Evolutionary conservation across 176 grass and related monocot genomes (phyloP), one percentile per base, ranked within the genome.

Genomic region (Oryza nivara): DNA sequence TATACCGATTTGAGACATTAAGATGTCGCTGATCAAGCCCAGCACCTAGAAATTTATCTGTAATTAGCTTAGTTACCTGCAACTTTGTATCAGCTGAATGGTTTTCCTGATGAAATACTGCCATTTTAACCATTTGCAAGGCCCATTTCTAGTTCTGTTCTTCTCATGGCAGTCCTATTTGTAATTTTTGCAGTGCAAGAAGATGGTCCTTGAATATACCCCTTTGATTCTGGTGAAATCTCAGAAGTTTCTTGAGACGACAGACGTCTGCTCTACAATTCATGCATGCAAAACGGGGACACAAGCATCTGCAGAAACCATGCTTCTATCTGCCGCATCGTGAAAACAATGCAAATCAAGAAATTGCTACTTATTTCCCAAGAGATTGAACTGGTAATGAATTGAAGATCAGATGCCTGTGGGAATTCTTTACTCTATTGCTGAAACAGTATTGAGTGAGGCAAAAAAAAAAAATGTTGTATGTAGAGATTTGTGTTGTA

Each of bases 241-340:
- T 7, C 38, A 92, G 78, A 88, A 84, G 43, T 91, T 91, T 77
- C 86, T 92, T 11, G 75, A 91, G 80, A 85, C 80, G 1, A 84
- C 81, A 0, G 90, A 92, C 47, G 60, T 97, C 43, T 97, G 95
- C 70, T 80, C 71, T 70, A n/a, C n/a, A 0, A 92, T 88, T 70
- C 93, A 88, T 74, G 90, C 90, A 9, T 97, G 95, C 76, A 89
- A 89, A 81, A 73, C 79, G 26, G 61, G 67, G 68, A 44, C 72
- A 13, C 35, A 75, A 71, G 25, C 86, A 87, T 68, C 79, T 70
- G 65, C 12, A 65, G 79, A 58, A 68, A 10, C 63, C 49, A 32
- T 65, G 54, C 40, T 22, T 80, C 49, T 83, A 3, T 80, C 80
- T 34, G 84, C 84, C 8, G 23, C 75, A 34, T 83, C 16, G 26